Base-by-base conservation (phyloP, 352 stramenopile species). In the Pythium scleroteichum region DNA sequence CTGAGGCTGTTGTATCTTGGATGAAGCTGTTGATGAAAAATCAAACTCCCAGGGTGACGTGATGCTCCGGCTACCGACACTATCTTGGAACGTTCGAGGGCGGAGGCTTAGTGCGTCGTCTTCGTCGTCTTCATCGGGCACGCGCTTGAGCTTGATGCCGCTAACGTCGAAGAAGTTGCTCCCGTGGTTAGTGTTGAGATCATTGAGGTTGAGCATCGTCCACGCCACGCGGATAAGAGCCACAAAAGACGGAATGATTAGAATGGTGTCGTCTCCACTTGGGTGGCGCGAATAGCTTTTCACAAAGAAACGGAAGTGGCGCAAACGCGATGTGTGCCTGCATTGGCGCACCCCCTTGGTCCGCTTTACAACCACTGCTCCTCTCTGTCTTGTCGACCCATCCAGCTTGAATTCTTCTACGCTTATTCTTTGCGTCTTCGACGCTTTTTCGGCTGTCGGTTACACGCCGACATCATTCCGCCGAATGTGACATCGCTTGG, bases 1-100 rank as follows among this genome's bases (percentile, higher is more conserved):
- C 3, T 16, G 48, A 20, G 33, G 17, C n/a, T 38, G 17, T 19
- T 40, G 39, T 16, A 13, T 16, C 7, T 50, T 16, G 0, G 52
- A 59, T 3, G 38, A 40, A 16, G 38, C 8, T 17, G 17, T 23
- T 1, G 57, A 53, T 26, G 41, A 26, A 10, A 47, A 32, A 14
- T 44, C 57, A 10, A 64, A 52, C 22, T 64, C 57, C 57, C 57
- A 64, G 20, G 47, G 57, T 22, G 48, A 56, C 24, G 40, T 53
- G 2, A 58, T 14, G 57, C 48, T 64, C 2, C 27, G 40, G 19
- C 48, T 58, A 19, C 19, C 14, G 27, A 53, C 29, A 29, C 38
- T 57, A 17, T 57, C 35, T 1, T 12, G 2, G 13, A 19, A 27
- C 0, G 27, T 4, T 10, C 38, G 47, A 19, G n/a, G 23, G 16